A percentile compares a stretch with the other conserved stretches of the same genome.
Conservation (phyloP, 768 basidiomycete genomes). For the Auricularia cornea region DNA sequence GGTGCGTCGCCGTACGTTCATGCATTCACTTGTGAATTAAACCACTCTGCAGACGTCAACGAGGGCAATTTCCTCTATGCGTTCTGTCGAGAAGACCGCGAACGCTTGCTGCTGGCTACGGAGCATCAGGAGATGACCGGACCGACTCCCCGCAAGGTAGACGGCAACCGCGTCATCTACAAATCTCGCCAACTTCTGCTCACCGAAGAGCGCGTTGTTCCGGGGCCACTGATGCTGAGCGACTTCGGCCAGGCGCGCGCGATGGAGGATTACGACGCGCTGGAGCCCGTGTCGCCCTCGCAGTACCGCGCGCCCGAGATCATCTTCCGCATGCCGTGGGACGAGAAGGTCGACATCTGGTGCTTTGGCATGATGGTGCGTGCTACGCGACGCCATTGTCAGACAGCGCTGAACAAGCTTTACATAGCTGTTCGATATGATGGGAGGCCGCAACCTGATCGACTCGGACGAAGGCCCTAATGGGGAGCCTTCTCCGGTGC, state of each 20-base stretch:
- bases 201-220: conserved; percentile 1
- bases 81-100: too few relatives aligned
- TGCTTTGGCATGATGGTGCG: conserved; percentile 23
- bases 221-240: conserved; percentile 11
- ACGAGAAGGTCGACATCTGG: conserved; percentile 24
- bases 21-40: too few relatives aligned
- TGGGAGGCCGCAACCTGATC: neutral
- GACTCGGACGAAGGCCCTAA: too few relatives aligned
- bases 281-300: conserved; percentile 14
- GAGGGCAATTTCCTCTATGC: too few relatives aligned
- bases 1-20: too few relatives aligned
- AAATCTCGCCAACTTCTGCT: neutral
- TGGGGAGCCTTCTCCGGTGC: too few relatives aligned
- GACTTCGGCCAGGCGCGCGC: conserved; percentile 19
- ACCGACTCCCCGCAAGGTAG: too few relatives aligned
- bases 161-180: neutral
- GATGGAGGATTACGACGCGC: conserved; percentile 2
- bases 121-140: too few relatives aligned
- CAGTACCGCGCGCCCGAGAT: conserved; percentile 24
- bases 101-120: too few relatives aligned
- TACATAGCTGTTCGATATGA: neutral
- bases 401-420: neutral
- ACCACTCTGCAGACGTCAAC: too few relatives aligned
- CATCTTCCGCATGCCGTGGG: conserved; percentile 20
- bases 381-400: too few relatives aligned